Percentiles rank a stretch among this genome's conserved stretches.
phyloP scores from a whole-genome alignment of 2,329 filamentous ascomycete species.

The Arthrinium puccinioides region DNA sequence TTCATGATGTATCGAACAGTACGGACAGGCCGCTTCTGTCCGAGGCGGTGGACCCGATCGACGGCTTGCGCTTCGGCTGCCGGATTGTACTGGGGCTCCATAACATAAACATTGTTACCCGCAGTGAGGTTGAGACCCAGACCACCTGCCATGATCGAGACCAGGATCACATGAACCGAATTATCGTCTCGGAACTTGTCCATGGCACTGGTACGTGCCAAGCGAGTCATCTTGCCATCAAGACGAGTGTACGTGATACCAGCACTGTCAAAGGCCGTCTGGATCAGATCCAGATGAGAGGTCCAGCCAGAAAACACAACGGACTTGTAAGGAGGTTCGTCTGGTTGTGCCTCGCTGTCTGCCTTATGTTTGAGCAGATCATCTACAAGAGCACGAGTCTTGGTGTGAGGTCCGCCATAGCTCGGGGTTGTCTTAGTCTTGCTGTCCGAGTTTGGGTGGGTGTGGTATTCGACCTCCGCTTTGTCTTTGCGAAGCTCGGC shows the following conservation, averaged over 20 bases:
- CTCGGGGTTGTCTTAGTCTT: conserved; percentile 49
- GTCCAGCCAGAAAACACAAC: conserved; percentile 98
- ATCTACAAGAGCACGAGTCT: conserved; percentile 76
- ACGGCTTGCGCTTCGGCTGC: conserved; percentile 91
- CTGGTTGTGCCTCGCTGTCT: conserved; percentile 52
- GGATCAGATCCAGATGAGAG: conserved; percentile 84
- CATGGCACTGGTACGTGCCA: conserved; percentile 67
- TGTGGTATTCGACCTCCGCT: conserved; percentile 49
- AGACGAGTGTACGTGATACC: conserved; percentile 70
- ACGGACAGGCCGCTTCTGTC: conserved; percentile 82
- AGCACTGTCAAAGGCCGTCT: conserved; percentile 64
- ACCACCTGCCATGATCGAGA: conserved; percentile 88
- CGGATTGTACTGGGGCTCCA: conserved; percentile 98
- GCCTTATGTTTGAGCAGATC: conserved; percentile 60
- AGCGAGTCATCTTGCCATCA: conserved; percentile 80
- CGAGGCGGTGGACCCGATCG: conserved; percentile 84
- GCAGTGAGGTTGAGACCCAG: conserved; percentile 85
- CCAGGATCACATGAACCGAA: conserved; percentile 70
- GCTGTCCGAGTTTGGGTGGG: conserved; percentile 34
- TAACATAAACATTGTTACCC: conserved; percentile 83
- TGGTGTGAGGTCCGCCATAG: conserved; percentile 85
- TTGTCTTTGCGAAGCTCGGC: conserved; percentile 61
- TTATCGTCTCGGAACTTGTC: conserved; percentile 68
- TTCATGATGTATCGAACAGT: conserved; percentile 87
- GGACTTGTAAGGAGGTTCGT: conserved; percentile 76